Percentiles rank a stretch among this genome's conserved stretches.
Evolutionary conservation across 176 grass and related monocot species (phyloP).

Genomic region (Zoysia pacifica): DNA sequence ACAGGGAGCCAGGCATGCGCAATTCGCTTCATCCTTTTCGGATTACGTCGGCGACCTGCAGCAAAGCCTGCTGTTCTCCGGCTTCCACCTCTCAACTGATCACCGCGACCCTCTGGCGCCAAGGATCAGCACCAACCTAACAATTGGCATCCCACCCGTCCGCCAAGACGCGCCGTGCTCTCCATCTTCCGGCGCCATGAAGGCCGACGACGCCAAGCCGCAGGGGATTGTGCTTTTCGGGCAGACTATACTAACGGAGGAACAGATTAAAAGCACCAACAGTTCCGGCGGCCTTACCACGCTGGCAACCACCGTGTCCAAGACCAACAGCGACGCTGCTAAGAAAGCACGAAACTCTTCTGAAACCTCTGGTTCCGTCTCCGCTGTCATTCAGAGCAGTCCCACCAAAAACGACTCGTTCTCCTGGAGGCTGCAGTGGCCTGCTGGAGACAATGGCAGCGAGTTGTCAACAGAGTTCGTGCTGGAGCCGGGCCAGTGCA

Average conservation of each 20-base stretch:
- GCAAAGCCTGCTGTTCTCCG: constrained; percentile 34
- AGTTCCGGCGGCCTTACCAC: constrained; percentile 12
- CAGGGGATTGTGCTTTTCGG: constrained; percentile 72
- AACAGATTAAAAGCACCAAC: constrained; percentile 48
- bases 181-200: constrained; percentile 35
- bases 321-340: constrained; percentile 43
- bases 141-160: constrained; percentile 19
- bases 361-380: constrained; percentile 68
- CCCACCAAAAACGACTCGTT: constrained; percentile 37
- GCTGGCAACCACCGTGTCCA: constrained; percentile 13
- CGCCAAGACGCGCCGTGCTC: constrained; percentile 14
- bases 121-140: constrained; percentile 41
- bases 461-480: constrained; percentile 1
- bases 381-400: constrained; percentile 62
- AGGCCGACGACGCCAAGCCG: constrained; percentile 39
- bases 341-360: constrained; percentile 59
- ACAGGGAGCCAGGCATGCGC: constrained; percentile 99
- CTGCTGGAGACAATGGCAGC: constrained; percentile 19
- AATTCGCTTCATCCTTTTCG: constrained; percentile 59
- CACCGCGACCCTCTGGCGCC: constrained; percentile 3
- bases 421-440: constrained; percentile 16
- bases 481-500: constrained; percentile 65
- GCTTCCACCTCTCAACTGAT: constrained; percentile 33
- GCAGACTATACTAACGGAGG: constrained; percentile 67
- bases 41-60: constrained; percentile 67